phyloP scores from a whole-genome alignment of 192 early-diverging fungal species.

The Entomortierella lignicola region DNA sequence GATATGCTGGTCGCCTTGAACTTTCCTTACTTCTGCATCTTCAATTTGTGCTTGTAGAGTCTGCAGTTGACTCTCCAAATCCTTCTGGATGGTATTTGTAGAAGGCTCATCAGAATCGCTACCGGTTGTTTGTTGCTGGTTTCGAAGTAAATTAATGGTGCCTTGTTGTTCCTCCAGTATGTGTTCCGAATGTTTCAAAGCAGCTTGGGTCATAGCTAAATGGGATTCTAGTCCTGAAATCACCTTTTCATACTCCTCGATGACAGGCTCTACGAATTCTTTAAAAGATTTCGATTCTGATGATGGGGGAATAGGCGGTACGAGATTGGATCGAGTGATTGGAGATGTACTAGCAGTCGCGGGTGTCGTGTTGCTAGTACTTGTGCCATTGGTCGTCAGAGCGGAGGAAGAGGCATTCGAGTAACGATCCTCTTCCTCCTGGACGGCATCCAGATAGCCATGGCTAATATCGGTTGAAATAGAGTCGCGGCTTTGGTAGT shows the following conservation, averaged over 20 bases:
- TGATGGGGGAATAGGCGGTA: constrained; percentile 14
- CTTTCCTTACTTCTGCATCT: constrained; percentile 16
- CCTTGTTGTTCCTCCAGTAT: constrained; percentile 69
- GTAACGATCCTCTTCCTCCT: constrained; percentile 39
- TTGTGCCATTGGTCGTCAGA: constrained; percentile 1
- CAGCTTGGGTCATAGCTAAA: constrained; percentile 66
- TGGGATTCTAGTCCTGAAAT: constrained; percentile 72
- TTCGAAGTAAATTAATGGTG: constrained; percentile 46
- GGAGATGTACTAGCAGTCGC: constrained; percentile 39
- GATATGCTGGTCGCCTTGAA: constrained; percentile 37
- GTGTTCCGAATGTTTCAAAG: constrained; percentile 65
- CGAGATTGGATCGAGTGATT: constrained; percentile 12
- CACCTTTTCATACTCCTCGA: constrained; percentile 78
- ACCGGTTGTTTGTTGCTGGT: background rate
- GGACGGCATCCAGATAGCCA: constrained; percentile 28
- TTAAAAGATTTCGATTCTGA: constrained; percentile 43
- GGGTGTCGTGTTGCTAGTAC: background rate
- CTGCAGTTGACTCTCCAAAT: constrained; percentile 9
- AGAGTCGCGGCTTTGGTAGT: constrained; percentile 38
- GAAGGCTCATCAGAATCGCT: constrained; percentile 11
- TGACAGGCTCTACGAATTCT: constrained; percentile 73
- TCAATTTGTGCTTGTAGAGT: constrained; percentile 23
- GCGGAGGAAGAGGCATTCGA: constrained; percentile 31
- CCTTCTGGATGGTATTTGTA: constrained; percentile 2
- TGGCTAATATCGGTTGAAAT: constrained; percentile 45